Conservation (phyloP, 2,329 filamentous ascomycete genomes). For the Phoma sp. region DNA sequence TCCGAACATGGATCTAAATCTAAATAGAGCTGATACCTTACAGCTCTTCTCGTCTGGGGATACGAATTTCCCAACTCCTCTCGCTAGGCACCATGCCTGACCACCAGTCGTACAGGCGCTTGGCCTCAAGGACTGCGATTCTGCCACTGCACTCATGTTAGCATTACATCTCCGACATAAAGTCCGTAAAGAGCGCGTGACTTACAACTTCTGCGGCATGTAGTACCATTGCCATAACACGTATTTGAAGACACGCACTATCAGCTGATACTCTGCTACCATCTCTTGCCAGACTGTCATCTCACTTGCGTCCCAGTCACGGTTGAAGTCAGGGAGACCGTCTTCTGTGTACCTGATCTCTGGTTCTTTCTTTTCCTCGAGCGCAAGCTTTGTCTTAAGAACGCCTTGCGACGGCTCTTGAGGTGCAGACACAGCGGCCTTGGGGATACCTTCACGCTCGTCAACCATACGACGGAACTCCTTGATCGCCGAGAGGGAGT, state of each 20-base stretch:
- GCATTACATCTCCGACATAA: not conserved
- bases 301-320: slow-evolving; percentile 48
- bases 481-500: slow-evolving; percentile 76
- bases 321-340: slow-evolving; percentile 51
- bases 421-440: slow-evolving; percentile 21
- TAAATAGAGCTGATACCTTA: slow-evolving; percentile 11
- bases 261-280: slow-evolving; percentile 66
- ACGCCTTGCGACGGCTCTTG: slow-evolving; percentile 36
- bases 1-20: not conserved
- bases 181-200: slow-evolving; percentile 31
- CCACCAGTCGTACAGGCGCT: slow-evolving; percentile 66
- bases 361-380: slow-evolving; percentile 27
- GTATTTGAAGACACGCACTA: slow-evolving; percentile 68
- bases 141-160: slow-evolving; percentile 50
- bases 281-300: slow-evolving; percentile 64
- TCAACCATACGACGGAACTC: slow-evolving; percentile 69
- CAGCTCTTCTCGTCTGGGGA: slow-evolving; percentile 38
- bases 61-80: slow-evolving; percentile 61
- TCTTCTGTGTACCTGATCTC: slow-evolving; percentile 39
- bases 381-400: slow-evolving; percentile 40
- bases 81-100: slow-evolving; percentile 66
- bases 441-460: slow-evolving; percentile 42
- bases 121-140: slow-evolving; percentile 61
- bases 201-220: slow-evolving; percentile 74
- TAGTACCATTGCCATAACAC: slow-evolving; percentile 74